phyloP scores from a whole-genome alignment of 179 eudicot genomes.

The Nepenthes alata region DNA sequence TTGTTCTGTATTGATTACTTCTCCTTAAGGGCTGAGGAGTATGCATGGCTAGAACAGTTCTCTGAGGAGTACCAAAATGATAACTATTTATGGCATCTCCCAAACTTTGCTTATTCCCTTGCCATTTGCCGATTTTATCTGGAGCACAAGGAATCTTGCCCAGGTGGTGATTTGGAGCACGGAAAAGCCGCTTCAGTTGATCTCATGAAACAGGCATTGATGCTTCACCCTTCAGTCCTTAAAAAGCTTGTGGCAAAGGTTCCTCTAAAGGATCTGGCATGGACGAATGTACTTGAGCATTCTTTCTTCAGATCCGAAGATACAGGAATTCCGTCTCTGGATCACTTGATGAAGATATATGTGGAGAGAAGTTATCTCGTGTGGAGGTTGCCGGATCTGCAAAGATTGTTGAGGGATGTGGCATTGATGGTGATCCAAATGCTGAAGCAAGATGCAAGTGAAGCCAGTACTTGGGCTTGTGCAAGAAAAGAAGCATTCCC shows the following conservation, averaged over 20 bases:
- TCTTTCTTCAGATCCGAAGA: constrained; percentile 47
- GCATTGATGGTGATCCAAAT: constrained; percentile 56
- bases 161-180: constrained; percentile 14
- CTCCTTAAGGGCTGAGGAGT: constrained; percentile 79
- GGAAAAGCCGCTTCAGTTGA: constrained; percentile 47
- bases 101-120: constrained; percentile 88
- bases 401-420: constrained; percentile 61
- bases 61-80: constrained; percentile 62
- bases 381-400: constrained; percentile 92
- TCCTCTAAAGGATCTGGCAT: constrained; percentile 72
- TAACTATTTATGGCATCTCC: constrained; percentile 65
- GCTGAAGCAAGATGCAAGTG: constrained; percentile 36
- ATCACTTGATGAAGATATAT: constrained; percentile 78
- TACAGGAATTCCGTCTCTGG: constrained; percentile 57
- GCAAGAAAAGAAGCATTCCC: constrained; percentile 85
- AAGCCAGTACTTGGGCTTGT: constrained; percentile 81
- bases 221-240: constrained; percentile 82
- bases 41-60: constrained; percentile 78
- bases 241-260: constrained; percentile 70
- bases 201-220: constrained; percentile 86
- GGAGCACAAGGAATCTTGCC: constrained; percentile 29
- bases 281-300: constrained; percentile 41
- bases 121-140: constrained; percentile 74
- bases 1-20: constrained; percentile 79
- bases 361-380: constrained; percentile 79